Base-by-base conservation (phyloP, 305 asterid genomes). In the Solanum hybrid region DNA sequence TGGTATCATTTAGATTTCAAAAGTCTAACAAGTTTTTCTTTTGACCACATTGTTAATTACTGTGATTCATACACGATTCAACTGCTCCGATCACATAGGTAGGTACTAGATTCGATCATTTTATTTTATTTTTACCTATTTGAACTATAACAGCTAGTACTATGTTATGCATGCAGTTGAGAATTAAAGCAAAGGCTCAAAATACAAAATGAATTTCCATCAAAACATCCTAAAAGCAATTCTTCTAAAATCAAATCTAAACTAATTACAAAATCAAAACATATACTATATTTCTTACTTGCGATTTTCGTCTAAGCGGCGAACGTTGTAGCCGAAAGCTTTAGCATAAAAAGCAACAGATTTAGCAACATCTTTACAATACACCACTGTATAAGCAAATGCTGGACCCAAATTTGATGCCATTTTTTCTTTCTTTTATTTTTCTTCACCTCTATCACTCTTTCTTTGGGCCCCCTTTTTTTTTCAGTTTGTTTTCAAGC, bases 351-450 rank as follows among this genome's bases (percentile, higher is more conserved):
- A 97, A 1, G 90, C 96, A 3, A 95, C 91, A 14, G 98, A 95
- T 93, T 95, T 94, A 3, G 95, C 93, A 1, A 97, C 99, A 61
- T 96, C 97, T 91, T 89, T 92, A 31, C 94, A 95, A 90, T 96
- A 97, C 46, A 96, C 93, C 1, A 97, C 96, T n/a, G 96, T 94
- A 94, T 97, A 96, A 9, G 96, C 99, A 46, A 81, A 97, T 36
- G 75, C 84, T 10, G 99, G 97, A 64, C 11, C 93, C 85, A 90
- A 86, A 18, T 88, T 91, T 34, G 96, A 90, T 28, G 95, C 94
- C 97, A 94, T 95, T 85, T 57, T 20, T 42, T 34, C n/a, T 0
- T 61, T 51, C 10, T 42, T 16, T 61, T 4, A 14, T 26, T 28
- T 18, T 74, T n/a, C 36, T 14, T 26, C 64, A 31, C 35, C 1